Base-by-base conservation (phyloP, 257 asterid genomes). In the Nicotiana tabacum region DNA sequence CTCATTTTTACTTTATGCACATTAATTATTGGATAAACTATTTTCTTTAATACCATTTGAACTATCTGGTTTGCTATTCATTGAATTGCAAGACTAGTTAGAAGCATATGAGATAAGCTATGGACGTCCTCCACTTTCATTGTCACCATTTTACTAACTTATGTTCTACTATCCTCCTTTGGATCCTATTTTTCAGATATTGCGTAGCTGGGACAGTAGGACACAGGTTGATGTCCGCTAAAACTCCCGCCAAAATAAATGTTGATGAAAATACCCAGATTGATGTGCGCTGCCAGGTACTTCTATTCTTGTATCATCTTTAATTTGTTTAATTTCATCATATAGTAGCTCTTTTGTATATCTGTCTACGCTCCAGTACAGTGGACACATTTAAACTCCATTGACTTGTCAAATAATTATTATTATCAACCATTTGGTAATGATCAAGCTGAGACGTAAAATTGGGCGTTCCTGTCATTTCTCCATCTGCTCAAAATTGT, bases 241-340 rank as follows among this genome's bases (percentile, higher is more conserved):
- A 92, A 86, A 83, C 82, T 85, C 97, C 97, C 9, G 84, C 91
- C 83, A 90, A 66, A 84, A 86, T 96, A 69, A 88, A 69, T 83
- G 83, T 96, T 27, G 97, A 94, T 61, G 87, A 89, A 81, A 89
- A 83, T 83, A 89, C 91, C 83, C 89, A 84, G 84, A 86, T 94
- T 81, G 97, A 94, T 51, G 98, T 96, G 83, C 92, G 96, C 66
- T 96, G 98, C 91, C 93, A 95, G 98, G 98, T 95, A 84, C 83
- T 74, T 69, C 16, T 82, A 51, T 67, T 8, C 55, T 77, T 65
- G 68, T 30, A 18, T 74, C 27, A 37, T 80, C 81, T 70, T 6
- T 9, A 81, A 46, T 81, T 62, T 29, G 21, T 46, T 66, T 37
- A 30, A 43, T 80, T 81, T 80, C 74, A 30, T 66, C 65, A 51